A percentile compares a stretch with the other conserved stretches of the same genome.
phyloP scores from a whole-genome alignment of 805 yeast genomes.

The Diddensiella transvaalensis region DNA sequence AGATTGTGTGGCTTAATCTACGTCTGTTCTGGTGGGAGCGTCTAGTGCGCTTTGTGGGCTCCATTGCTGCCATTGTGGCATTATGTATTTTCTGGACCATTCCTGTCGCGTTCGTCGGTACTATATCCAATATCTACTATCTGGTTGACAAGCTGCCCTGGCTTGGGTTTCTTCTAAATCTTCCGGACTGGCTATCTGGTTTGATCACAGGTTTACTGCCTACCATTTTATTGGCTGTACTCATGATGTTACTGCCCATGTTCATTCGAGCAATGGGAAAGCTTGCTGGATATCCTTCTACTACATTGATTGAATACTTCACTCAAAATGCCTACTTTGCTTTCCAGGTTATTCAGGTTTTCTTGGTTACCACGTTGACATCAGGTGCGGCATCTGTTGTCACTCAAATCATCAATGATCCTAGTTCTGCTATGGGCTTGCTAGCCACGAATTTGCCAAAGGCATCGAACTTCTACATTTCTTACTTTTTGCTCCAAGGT shows the following conservation, averaged over 20 bases:
- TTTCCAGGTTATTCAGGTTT: conserved; percentile 87
- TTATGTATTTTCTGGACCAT: conserved; percentile 89
- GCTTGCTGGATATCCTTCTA: conserved; percentile 65
- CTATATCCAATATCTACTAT: conserved; percentile 78
- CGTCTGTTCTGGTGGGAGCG: conserved; percentile 56
- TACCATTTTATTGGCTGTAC: conserved; percentile 68
- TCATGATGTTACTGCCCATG: conserved; percentile 85
- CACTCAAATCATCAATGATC: conserved; percentile 67
- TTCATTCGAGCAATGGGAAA: conserved; percentile 75
- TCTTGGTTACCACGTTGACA: conserved; percentile 76
- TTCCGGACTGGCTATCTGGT: conserved; percentile 73
- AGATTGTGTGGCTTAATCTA: conserved; percentile 79
- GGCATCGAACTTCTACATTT: conserved; percentile 85
- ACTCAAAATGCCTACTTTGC: conserved; percentile 88
- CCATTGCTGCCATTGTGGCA: conserved; percentile 56
- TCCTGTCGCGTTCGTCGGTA: conserved; percentile 97
- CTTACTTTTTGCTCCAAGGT: conserved; percentile 79
- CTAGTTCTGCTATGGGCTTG: conserved; percentile 66
- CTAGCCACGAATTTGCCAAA: conserved; percentile 78
- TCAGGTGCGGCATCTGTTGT: conserved; percentile 80
- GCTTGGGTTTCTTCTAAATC: conserved; percentile 67
- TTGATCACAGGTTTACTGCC: conserved; percentile 86
- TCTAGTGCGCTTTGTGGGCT: conserved; percentile 51
- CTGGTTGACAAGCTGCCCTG: conserved; percentile 69
- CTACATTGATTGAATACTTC: conserved; percentile 70